phyloP scores from a whole-genome alignment of 306 rosid species.

The Macrotyloma uniflorum region DNA sequence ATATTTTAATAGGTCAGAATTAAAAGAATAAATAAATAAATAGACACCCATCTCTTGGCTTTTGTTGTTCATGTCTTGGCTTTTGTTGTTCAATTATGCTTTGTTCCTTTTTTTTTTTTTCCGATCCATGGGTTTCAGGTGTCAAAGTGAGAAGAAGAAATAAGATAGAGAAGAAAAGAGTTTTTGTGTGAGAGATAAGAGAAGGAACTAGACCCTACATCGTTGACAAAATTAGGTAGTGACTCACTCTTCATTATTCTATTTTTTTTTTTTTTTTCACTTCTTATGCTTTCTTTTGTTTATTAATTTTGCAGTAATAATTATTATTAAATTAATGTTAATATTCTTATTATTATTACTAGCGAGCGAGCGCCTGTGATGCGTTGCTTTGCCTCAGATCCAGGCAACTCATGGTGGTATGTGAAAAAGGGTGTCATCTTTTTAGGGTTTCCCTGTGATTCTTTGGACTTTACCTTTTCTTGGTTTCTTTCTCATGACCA shows the following conservation, averaged over 20 bases:
- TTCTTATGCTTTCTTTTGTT: conserved; percentile 39
- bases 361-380: conserved; percentile 50
- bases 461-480: conserved; percentile 61
- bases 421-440: conserved; percentile 56
- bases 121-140: conserved; percentile 60
- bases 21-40: conserved; percentile 18
- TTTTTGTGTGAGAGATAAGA: conserved; percentile 1
- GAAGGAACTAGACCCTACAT: conserved; percentile 44
- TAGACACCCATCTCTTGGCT: conserved; percentile 36
- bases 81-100: conserved; percentile 39
- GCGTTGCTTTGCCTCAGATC: conserved; percentile 84
- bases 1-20: conserved; percentile 31
- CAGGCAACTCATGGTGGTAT: conserved; percentile 65
- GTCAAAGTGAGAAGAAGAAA: conserved; percentile 30
- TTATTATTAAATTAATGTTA: not conserved
- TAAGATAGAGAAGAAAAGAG: conserved; percentile 8
- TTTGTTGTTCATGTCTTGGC: conserved; percentile 39
- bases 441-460: conserved; percentile 82
- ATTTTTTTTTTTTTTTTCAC: not conserved
- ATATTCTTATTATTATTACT: not conserved
- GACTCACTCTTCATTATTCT: conserved; percentile 30
- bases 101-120: conserved; percentile 42
- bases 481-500: conserved; percentile 75
- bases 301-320: conserved; percentile 40
- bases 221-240: conserved; percentile 78